Percentiles rank a stretch among this genome's conserved stretches.
These are phyloP conservation scores for Cercospora zeae-maydis DNA, from an alignment of 2,329 filamentous ascomycete species.

Conservation along the genomic window DNA sequence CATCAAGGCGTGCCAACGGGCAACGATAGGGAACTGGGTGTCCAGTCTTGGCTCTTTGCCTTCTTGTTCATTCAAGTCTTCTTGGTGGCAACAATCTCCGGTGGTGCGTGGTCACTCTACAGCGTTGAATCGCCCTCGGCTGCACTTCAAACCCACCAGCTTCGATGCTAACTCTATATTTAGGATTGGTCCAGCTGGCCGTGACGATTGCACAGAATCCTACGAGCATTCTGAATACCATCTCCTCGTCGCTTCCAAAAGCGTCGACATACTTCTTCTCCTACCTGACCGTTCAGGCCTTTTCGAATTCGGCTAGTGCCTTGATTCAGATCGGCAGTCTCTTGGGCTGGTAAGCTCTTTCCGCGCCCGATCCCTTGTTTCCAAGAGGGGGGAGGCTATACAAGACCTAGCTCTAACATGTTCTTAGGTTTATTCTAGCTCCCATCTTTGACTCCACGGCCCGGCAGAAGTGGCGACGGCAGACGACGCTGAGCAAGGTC, in stretches of 20 bases:
- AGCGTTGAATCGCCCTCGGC: not conserved
- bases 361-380: too few species aligned
- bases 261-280: slow-evolving; percentile 97
- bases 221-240: slow-evolving; percentile 61
- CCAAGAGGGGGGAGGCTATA: too few species aligned
- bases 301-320: slow-evolving; percentile 86
- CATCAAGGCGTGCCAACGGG: slow-evolving; percentile 81
- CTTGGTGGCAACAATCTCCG: slow-evolving; percentile 82
- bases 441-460: slow-evolving; percentile 79
- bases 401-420: not conserved
- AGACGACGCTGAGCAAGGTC: slow-evolving; percentile 72
- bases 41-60: slow-evolving; percentile 87
- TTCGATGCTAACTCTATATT: not conserved
- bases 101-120: slow-evolving; percentile 61
- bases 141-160: not conserved
- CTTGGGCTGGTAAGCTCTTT: slow-evolving; percentile 57
- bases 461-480: slow-evolving; percentile 77
- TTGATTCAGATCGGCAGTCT: slow-evolving; percentile 79
- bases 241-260: slow-evolving; percentile 77
- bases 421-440: slow-evolving; percentile 64
- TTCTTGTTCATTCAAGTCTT: slow-evolving; percentile 95
- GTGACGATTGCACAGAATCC: slow-evolving; percentile 63
- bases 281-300: slow-evolving; percentile 92
- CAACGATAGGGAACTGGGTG: slow-evolving; percentile 71
- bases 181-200: slow-evolving; percentile 5